Evolutionary conservation across 345 rosid genomes (phyloP).

Genomic region (Eucalyptus cloeziana): DNA sequence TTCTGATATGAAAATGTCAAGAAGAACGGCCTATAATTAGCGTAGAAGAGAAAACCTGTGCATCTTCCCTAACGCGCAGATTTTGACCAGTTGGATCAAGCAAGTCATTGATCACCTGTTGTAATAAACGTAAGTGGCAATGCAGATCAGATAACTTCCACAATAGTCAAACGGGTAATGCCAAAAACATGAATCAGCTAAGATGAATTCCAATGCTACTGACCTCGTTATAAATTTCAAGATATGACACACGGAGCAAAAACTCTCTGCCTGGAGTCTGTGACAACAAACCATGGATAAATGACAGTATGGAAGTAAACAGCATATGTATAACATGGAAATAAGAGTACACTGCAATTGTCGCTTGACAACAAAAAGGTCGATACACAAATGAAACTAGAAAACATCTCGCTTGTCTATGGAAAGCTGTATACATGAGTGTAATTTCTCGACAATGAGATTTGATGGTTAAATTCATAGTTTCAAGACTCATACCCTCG

Average conservation of each 20-base stretch:
- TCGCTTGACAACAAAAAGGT: neutral
- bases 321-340: neutral
- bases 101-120: constrained; percentile 96
- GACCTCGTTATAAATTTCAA: constrained; percentile 98
- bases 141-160: neutral
- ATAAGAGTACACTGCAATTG: neutral
- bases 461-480: neutral
- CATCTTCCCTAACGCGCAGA: constrained; percentile 98
- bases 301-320: neutral
- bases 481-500: neutral
- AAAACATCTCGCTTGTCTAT: neutral
- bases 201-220: constrained; percentile 1
- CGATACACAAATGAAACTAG: neutral
- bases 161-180: neutral
- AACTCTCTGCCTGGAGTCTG: constrained; percentile 99
- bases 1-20: neutral
- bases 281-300: neutral
- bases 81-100: constrained; percentile 99
- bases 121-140: constrained; percentile 1
- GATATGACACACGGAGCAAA: constrained; percentile 95
- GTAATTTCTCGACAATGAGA: neutral
- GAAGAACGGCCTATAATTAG: neutral
- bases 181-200: neutral
- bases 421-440: neutral
- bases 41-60: constrained; percentile 45